Conservation (phyloP, 2,329 filamentous ascomycete species). For the Claviceps pusilla region DNA sequence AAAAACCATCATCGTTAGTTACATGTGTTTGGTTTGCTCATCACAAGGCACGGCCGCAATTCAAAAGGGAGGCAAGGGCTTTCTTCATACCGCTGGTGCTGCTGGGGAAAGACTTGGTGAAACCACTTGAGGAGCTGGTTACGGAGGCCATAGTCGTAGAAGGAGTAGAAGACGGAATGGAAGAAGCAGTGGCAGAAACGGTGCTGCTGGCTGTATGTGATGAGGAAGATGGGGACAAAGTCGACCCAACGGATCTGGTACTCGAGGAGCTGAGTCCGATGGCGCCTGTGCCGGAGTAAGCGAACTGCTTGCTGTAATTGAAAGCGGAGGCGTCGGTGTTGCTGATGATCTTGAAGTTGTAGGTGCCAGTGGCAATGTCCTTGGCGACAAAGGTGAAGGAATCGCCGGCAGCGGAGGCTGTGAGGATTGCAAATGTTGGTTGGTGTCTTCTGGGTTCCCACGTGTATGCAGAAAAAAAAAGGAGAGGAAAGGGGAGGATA, state of each 20-base stretch:
- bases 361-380: conserved; percentile 16
- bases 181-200: conserved; percentile 1
- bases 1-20: neutral
- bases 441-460: neutral
- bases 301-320: conserved; percentile 22
- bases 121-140: conserved; percentile 1
- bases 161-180: too few species aligned
- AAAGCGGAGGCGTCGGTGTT: conserved; percentile 9
- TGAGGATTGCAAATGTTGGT: neutral
- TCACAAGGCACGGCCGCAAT: neutral
- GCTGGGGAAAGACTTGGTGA: conserved; percentile 3
- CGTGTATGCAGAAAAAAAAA: neutral
- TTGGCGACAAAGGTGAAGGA: conserved; percentile 17
- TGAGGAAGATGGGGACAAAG: conserved; percentile 4
- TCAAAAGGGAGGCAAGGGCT: neutral
- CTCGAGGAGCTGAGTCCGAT: conserved; percentile 1
- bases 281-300: conserved; percentile 13
- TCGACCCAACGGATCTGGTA: neutral
- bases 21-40: neutral
- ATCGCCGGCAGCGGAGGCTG: conserved; percentile 9
- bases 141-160: conserved; percentile 1
- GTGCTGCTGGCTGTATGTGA: neutral
- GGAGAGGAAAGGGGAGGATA: neutral
- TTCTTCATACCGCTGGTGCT: conserved; percentile 6
- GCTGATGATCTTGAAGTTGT: conserved; percentile 21